Percentiles rank a stretch among this genome's conserved stretches.
These are phyloP conservation scores for Xylariaceae sp. DNA, from an alignment of 2,329 filamentous ascomycete species.

Conservation along the genomic window DNA sequence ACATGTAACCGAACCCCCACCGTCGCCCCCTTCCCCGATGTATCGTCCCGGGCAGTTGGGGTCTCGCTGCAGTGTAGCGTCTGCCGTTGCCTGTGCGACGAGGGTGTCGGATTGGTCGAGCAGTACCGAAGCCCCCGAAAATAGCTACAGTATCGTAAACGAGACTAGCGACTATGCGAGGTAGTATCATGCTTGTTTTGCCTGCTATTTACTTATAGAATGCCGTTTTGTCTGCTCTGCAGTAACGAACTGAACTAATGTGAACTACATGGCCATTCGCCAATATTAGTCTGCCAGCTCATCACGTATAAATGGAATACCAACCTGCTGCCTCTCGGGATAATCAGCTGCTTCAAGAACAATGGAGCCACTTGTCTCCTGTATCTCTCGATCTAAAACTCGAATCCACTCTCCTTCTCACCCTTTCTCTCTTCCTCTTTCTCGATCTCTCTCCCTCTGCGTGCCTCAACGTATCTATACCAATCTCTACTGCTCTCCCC, in stretches of 20 bases:
- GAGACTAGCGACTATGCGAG: too few relatives aligned
- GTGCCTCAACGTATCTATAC: neutral
- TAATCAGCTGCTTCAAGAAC: constrained; percentile 10
- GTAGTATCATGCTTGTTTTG: neutral
- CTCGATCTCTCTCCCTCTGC: neutral
- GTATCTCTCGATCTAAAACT: constrained; percentile 10
- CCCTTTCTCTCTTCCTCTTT: neutral
- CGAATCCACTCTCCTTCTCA: constrained; percentile 2
- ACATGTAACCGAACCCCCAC: neutral
- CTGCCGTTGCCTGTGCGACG: constrained; percentile 15
- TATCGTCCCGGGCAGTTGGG: constrained; percentile 11
- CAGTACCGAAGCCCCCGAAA: neutral
- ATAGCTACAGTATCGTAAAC: too few relatives aligned
- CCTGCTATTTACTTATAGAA: neutral
- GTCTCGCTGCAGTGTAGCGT: constrained; percentile 12
- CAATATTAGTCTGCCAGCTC: constrained; percentile 17
- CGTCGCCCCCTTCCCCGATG: constrained; percentile 13
- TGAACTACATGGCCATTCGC: constrained; percentile 5
- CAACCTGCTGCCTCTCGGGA: constrained; percentile 9
- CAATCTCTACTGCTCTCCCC: neutral
- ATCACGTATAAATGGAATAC: constrained; percentile 6
- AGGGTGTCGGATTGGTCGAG: constrained; percentile 3
- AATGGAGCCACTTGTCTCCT: constrained; percentile 18
- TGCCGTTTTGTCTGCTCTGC: neutral
- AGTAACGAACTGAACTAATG: constrained; percentile 1